A percentile compares a stretch with the other conserved stretches of the same genome.
These are phyloP conservation scores for Bruguiera hainesii DNA, from an alignment of 441 rosid species.

Conservation along the genomic window DNA sequence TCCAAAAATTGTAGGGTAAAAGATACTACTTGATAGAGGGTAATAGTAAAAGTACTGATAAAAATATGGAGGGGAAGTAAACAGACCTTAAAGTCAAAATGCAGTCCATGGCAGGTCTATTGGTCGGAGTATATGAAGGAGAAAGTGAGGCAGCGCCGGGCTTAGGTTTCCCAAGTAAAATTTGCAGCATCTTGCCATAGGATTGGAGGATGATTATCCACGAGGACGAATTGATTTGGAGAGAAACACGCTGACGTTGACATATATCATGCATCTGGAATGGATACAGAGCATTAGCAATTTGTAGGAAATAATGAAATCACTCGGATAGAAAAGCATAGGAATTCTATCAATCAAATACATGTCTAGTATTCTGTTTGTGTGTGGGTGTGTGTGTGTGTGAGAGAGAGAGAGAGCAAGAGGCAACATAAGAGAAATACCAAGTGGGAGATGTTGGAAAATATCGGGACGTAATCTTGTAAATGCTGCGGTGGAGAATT, in stretches of 20 bases:
- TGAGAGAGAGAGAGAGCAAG: neutral
- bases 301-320: neutral
- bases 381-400: no score
- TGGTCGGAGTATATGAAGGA: constrained; percentile 28
- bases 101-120: constrained; percentile 44
- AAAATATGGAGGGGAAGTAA: neutral
- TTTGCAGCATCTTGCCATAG: constrained; percentile 40
- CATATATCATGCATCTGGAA: constrained; percentile 53
- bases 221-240: constrained; percentile 50
- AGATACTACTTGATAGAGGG: neutral
- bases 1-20: neutral
- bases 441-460: constrained; percentile 38
- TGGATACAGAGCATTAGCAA: neutral
- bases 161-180: constrained; percentile 34
- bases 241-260: constrained; percentile 36
- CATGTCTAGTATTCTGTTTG: no score
- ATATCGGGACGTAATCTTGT: constrained; percentile 21
- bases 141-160: constrained; percentile 19
- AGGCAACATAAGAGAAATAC: constrained; percentile 19
- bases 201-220: constrained; percentile 53
- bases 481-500: constrained; percentile 29
- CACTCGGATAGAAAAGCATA: neutral
- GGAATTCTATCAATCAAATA: no score
- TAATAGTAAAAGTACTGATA: neutral
- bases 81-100: constrained; percentile 53